Evolutionary conservation across 306 rosid genomes (phyloP).

Genomic region (Rosa rugosa): DNA sequence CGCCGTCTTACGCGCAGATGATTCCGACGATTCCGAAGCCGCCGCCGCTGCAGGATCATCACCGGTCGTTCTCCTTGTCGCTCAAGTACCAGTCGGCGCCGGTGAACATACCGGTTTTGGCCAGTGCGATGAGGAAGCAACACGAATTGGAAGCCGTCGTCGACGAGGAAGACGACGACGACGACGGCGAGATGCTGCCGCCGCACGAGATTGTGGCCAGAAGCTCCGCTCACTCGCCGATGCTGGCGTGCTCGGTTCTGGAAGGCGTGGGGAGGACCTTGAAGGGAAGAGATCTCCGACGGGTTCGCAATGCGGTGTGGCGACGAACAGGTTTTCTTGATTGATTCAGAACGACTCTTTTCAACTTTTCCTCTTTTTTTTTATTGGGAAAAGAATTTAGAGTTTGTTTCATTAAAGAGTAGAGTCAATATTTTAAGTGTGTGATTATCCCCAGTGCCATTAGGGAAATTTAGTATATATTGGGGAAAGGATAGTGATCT

Average conservation of each 20-base stretch:
- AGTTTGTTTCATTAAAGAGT: background rate
- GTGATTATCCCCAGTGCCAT: constrained; percentile 3
- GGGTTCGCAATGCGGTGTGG: constrained; percentile 73
- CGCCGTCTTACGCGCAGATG: constrained; percentile 53
- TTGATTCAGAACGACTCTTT: constrained; percentile 30
- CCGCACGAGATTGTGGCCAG: constrained; percentile 75
- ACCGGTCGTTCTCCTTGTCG: constrained; percentile 23
- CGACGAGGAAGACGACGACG: constrained; percentile 21
- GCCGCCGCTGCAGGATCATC: constrained; percentile 49
- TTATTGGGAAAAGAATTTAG: constrained; percentile 12
- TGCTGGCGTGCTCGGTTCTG: constrained; percentile 66
- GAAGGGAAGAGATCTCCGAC: constrained; percentile 67
- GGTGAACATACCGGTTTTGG: constrained; percentile 57
- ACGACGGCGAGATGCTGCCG: constrained; percentile 61
- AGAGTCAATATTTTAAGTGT: background rate
- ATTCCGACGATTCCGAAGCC: constrained; percentile 61
- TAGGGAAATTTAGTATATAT: background rate
- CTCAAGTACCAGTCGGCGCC: constrained; percentile 75
- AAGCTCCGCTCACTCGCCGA: constrained; percentile 45
- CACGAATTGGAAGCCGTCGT: constrained; percentile 31
- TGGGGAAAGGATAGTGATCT: background rate
- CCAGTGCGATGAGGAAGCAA: constrained; percentile 36
- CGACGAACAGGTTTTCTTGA: constrained; percentile 79
- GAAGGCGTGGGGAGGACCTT: constrained; percentile 86
- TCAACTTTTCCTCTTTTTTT: background rate